These are phyloP conservation scores for Beauveria asiatica DNA, from an alignment of 2,329 filamentous ascomycete genomes.

Conservation along the genomic window DNA sequence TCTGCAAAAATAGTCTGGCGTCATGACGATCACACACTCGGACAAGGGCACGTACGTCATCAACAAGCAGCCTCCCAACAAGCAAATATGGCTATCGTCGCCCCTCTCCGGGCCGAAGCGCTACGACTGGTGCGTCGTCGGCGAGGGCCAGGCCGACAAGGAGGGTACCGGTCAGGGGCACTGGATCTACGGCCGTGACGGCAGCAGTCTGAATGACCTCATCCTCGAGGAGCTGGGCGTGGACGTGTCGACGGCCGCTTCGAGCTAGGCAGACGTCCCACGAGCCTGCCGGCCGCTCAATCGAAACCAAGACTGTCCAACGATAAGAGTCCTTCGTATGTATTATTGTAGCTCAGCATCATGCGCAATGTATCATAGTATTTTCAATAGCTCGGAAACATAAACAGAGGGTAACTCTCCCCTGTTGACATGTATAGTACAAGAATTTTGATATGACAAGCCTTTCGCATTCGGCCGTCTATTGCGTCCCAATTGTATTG, in stretches of 20 bases:
- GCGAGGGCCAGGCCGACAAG: conserved; percentile 65
- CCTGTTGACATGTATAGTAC: background rate
- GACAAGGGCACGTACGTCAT: conserved; percentile 77
- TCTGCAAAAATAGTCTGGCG: conserved; percentile 56
- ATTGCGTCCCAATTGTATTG: background rate
- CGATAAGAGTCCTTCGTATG: background rate
- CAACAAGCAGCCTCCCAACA: conserved; percentile 98
- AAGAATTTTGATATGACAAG: background rate
- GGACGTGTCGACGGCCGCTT: conserved; percentile 35
- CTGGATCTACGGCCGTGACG: conserved; percentile 86
- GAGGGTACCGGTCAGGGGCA: conserved; percentile 64
- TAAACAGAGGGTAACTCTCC: background rate
- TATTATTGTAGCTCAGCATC: background rate
- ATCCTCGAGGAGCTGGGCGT: conserved; percentile 70
- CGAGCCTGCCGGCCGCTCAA: background rate
- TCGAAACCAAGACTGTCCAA: background rate
- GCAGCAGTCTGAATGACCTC: conserved; percentile 63
- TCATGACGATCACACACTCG: conserved; percentile 67
- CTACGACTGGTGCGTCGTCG: conserved; percentile 76
- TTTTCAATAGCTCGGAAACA: background rate
- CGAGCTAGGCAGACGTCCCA: conserved; percentile 16
- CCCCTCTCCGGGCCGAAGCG: conserved; percentile 87
- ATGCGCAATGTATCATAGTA: background rate
- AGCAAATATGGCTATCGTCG: conserved; percentile 93
- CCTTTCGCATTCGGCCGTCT: background rate